Evolutionary conservation across 208 protist species (phyloP).

Genomic region (Trypanosoma platydactyli): DNA sequence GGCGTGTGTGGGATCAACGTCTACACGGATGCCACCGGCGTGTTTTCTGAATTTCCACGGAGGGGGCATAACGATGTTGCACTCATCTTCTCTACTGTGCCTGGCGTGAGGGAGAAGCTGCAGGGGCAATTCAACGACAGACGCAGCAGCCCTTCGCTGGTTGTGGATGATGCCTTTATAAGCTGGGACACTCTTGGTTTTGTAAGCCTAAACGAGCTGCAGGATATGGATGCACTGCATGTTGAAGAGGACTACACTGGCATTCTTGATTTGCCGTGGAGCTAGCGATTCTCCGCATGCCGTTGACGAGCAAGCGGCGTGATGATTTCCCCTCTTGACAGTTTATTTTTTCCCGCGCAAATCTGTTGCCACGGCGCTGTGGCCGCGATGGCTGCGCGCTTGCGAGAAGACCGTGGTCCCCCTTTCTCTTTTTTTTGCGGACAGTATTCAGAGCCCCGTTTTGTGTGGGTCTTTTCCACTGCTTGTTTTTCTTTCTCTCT

Average conservation of each 20-base stretch:
- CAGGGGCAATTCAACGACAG: neutral
- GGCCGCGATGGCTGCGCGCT: neutral
- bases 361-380: neutral
- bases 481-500: no score
- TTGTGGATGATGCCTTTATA: conserved; percentile 33
- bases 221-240: conserved; percentile 11
- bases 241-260: neutral
- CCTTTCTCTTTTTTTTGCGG: conserved; percentile 11
- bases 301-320: neutral
- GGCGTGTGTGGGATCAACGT: conserved; percentile 19
- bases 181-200: conserved; percentile 23
- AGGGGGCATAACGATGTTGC: neutral
- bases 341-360: neutral
- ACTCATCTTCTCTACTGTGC: conserved; percentile 24
- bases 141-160: conserved; percentile 1
- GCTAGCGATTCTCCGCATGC: neutral
- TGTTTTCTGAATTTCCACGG: conserved; percentile 19
- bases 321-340: neutral
- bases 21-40: conserved; percentile 13
- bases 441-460: no score
- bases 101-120: conserved; percentile 2
- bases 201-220: conserved; percentile 25
- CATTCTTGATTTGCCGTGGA: neutral
- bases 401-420: neutral
- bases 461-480: no score